Percentiles rank a stretch among this genome's conserved stretches.
Evolutionary conservation across 2,329 filamentous ascomycete species (phyloP).

Genomic region (Diaporthe sp.): DNA sequence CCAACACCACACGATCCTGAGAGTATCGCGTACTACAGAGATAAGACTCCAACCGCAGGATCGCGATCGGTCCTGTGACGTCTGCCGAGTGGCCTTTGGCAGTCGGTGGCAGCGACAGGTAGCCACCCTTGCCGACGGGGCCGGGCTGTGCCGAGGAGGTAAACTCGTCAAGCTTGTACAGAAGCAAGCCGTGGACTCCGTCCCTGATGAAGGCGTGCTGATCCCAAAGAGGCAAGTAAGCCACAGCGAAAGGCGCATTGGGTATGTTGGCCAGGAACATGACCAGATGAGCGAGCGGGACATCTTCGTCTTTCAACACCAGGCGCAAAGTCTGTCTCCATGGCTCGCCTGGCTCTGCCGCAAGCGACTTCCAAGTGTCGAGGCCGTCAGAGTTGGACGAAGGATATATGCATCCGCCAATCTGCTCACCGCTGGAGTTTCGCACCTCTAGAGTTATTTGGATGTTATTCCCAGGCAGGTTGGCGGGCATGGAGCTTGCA

Average conservation of each 20-base stretch:
- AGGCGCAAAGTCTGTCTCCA: slow-evolving; percentile 93
- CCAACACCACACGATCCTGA: slow-evolving; percentile 87
- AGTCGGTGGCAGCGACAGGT: slow-evolving; percentile 85
- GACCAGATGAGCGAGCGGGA: slow-evolving; percentile 84
- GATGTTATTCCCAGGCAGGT: slow-evolving; percentile 76
- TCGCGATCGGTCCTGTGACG: slow-evolving; percentile 82
- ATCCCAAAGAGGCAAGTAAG: slow-evolving; percentile 95
- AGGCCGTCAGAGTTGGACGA: slow-evolving; percentile 83
- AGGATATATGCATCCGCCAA: slow-evolving; percentile 88
- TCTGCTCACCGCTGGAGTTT: slow-evolving; percentile 78
- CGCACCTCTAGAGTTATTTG: slow-evolving; percentile 92
- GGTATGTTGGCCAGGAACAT: slow-evolving; percentile 91
- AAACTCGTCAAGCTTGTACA: slow-evolving; percentile 93
- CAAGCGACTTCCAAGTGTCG: slow-evolving; percentile 90
- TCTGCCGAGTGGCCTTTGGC: slow-evolving; percentile 76
- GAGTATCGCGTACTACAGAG: slow-evolving; percentile 96
- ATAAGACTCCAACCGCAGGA: slow-evolving; percentile 83
- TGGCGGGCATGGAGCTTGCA: slow-evolving; percentile 74
- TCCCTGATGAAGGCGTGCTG: slow-evolving; percentile 90
- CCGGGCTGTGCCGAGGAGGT: slow-evolving; percentile 76
- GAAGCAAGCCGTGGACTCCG: slow-evolving; percentile 80
- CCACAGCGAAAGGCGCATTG: slow-evolving; percentile 88
- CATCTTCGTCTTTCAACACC: slow-evolving; percentile 81
- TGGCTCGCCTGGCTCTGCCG: slow-evolving; percentile 79
- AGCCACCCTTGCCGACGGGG: slow-evolving; percentile 81